These are phyloP conservation scores for Solanum lycopersicoides DNA, from an alignment of 257 asterid species.

Conservation along the genomic window DNA sequence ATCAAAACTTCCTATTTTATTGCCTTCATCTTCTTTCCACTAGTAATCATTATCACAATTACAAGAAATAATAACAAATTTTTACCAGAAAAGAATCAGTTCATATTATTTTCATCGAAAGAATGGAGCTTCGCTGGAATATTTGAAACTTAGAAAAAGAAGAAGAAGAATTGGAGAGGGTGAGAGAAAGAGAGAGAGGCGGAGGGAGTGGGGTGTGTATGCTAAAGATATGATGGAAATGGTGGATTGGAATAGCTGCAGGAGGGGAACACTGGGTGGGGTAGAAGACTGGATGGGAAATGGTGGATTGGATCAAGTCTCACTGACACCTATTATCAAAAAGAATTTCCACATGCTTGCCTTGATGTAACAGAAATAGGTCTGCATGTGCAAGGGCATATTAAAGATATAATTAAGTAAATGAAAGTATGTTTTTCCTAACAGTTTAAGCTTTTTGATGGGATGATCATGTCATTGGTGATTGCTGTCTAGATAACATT, in stretches of 20 bases:
- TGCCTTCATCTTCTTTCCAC: background rate
- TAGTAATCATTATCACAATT: background rate
- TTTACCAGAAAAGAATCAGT: background rate
- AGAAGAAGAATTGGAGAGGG: background rate
- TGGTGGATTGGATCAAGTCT: background rate
- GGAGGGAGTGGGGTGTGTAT: background rate
- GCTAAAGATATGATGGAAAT: background rate
- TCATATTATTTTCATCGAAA: background rate
- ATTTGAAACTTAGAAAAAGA: background rate
- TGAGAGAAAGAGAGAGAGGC: background rate
- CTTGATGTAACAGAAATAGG: background rate
- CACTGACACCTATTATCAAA: background rate
- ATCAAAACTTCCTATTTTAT: background rate
- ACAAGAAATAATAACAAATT: background rate
- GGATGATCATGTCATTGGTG: background rate
- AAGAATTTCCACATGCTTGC: background rate
- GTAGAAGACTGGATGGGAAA: too few species aligned
- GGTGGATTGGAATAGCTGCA: background rate
- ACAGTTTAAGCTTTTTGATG: background rate
- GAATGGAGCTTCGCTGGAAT: background rate
- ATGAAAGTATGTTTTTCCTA: background rate
- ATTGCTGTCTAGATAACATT: background rate
- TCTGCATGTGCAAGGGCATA: background rate
- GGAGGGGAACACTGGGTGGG: background rate
- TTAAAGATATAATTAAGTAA: background rate